phyloP scores from a whole-genome alignment of 176 grass and related monocot genomes.

The Juncus inflexus region DNA sequence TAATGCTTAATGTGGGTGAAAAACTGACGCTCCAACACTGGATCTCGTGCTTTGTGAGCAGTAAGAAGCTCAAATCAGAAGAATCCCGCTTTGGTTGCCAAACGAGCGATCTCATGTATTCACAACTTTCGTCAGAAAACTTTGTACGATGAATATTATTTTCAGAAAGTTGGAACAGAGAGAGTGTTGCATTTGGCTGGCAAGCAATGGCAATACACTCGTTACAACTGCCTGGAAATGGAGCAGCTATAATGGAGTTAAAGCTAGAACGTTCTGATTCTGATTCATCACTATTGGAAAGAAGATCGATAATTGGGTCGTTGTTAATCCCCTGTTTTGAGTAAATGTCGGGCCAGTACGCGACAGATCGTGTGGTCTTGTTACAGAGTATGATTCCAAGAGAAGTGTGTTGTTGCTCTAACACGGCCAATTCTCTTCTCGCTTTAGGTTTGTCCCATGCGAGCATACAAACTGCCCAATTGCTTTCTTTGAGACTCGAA shows the following conservation, averaged over 20 bases:
- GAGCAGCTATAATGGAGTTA: slow-evolving; percentile 60
- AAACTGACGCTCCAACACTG: slow-evolving; percentile 74
- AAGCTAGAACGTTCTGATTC: slow-evolving; percentile 42
- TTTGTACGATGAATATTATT: slow-evolving; percentile 45
- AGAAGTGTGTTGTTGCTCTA: slow-evolving; percentile 44
- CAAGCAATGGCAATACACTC: slow-evolving; percentile 70
- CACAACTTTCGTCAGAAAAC: slow-evolving; percentile 37
- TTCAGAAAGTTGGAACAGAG: slow-evolving; percentile 57
- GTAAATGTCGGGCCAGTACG: slow-evolving; percentile 84
- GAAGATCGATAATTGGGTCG: slow-evolving; percentile 40
- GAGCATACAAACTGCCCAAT: slow-evolving; percentile 70
- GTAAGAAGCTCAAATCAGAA: slow-evolving; percentile 59
- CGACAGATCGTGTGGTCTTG: slow-evolving; percentile 50
- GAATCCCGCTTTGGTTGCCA: slow-evolving; percentile 57
- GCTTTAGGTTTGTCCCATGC: slow-evolving; percentile 40
- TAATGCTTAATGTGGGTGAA: slow-evolving; percentile 39
- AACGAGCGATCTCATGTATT: slow-evolving; percentile 53
- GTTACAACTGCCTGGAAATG: slow-evolving; percentile 36
- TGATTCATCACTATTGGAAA: slow-evolving; percentile 26
- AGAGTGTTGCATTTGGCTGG: slow-evolving; percentile 48
- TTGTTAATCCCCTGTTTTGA: slow-evolving; percentile 30
- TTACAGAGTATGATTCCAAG: slow-evolving; percentile 72
- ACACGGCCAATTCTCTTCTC: slow-evolving; percentile 25
- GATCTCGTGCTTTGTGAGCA: slow-evolving; percentile 71
- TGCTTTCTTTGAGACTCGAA: slow-evolving; percentile 33